These are phyloP conservation scores for Epichloe sp. DNA, from an alignment of 2,329 filamentous ascomycete genomes.

Conservation along the genomic window DNA sequence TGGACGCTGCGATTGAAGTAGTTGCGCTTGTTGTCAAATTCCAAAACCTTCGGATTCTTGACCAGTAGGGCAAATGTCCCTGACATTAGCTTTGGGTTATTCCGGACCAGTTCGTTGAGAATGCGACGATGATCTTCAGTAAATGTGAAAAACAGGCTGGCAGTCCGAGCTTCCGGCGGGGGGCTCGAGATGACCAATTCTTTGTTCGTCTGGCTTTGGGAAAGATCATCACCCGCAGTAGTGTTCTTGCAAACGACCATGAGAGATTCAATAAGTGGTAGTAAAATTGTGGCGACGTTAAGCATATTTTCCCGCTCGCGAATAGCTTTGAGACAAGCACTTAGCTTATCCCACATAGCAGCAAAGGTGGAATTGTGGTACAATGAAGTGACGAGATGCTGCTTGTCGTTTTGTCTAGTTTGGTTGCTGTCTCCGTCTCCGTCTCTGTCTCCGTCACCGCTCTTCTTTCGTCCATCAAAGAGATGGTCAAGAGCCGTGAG, in stretches of 20 bases:
- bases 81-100: constrained; percentile 97
- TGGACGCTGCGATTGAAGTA: constrained; percentile 96
- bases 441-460: constrained; percentile 32
- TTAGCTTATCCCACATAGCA: constrained; percentile 83
- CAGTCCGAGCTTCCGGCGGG: constrained; percentile 64
- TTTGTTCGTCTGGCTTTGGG: constrained; percentile 37
- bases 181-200: constrained; percentile 66
- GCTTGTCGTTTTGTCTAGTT: constrained; percentile 49
- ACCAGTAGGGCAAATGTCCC: constrained; percentile 92
- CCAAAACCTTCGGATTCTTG: constrained; percentile 96
- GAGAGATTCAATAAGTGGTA: constrained; percentile 87
- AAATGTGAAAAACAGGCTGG: constrained; percentile 89
- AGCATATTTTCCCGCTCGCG: constrained; percentile 89
- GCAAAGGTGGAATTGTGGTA: constrained; percentile 88
- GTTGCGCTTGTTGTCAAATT: constrained; percentile 99
- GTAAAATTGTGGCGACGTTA: constrained; percentile 88
- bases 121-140: constrained; percentile 97
- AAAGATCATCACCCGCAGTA: constrained; percentile 56
- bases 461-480: constrained; percentile 68
- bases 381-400: constrained; percentile 72
- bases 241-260: constrained; percentile 99
- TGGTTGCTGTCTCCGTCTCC: constrained; percentile 35
- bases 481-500: constrained; percentile 91
- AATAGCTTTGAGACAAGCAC: constrained; percentile 76
- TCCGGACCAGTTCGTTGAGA: constrained; percentile 90